Evolutionary conservation across 352 stramenopile genomes (phyloP).

Genomic region (Pythium volutum): DNA sequence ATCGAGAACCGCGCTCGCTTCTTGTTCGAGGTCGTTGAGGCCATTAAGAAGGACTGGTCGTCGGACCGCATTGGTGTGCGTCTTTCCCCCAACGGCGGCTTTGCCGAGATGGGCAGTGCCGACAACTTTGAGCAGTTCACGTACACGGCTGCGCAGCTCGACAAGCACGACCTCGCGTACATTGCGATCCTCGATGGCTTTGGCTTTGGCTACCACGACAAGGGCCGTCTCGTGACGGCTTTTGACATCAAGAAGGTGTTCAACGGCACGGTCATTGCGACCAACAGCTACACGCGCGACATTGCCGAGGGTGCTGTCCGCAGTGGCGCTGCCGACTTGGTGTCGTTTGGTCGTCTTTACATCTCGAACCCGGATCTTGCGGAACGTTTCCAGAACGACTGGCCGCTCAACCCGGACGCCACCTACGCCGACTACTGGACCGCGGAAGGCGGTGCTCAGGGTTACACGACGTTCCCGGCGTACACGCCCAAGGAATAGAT

Average conservation of each 20-base stretch:
- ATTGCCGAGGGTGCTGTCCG: conserved; percentile 24
- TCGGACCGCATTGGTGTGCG: not conserved
- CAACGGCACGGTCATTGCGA: conserved; percentile 38
- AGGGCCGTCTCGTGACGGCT: conserved; percentile 27
- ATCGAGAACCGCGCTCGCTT: conserved; percentile 60
- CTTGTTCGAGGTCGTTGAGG: conserved; percentile 35
- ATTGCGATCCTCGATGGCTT: conserved; percentile 36
- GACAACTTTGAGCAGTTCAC: conserved; percentile 50
- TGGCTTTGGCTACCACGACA: conserved; percentile 35
- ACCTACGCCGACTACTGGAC: not conserved
- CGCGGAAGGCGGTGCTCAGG: not conserved
- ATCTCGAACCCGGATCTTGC: conserved; percentile 46
- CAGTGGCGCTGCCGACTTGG: conserved; percentile 25
- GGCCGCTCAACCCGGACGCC: conserved; percentile 24
- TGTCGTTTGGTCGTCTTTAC: conserved; percentile 36
- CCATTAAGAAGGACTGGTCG: not conserved
- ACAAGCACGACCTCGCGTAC: conserved; percentile 34
- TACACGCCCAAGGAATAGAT: conserved; percentile 7
- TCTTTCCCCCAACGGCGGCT: conserved; percentile 3
- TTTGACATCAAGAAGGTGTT: conserved; percentile 32
- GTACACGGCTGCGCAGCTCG: conserved; percentile 39
- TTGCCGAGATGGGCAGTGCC: conserved; percentile 31
- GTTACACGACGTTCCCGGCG: conserved; percentile 2
- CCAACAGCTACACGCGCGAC: conserved; percentile 33
- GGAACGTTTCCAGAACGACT: conserved; percentile 27